Base-by-base conservation (phyloP, 768 basidiomycete genomes). In the Lactarius quietus region DNA sequence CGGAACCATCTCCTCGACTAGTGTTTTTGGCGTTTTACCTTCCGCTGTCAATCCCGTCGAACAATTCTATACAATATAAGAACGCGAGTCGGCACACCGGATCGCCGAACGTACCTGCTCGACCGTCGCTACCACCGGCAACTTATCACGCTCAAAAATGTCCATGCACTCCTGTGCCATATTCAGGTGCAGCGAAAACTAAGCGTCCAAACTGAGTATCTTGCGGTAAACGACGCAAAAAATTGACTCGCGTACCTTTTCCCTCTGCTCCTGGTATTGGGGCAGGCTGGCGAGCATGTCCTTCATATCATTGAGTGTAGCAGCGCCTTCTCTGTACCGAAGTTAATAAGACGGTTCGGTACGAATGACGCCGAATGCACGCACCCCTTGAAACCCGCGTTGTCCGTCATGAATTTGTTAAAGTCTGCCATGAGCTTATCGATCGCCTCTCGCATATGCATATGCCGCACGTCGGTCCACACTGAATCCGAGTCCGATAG, bases 1-100 rank as follows among this genome's bases (percentile, higher is more conserved):
- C 0, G 97, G 96, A 0, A 99, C 95, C 97, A 99, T 98, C 74
- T 99, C 95, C 74, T 98, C 97, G 2, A 99, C 95, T 3, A 99
- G 78, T 0, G 84, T 86, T 74, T 97, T 98, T 2, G 97, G 97
- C n/a, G 86, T 81, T 78, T 97, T 98, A 1, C 95, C 95, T 70
- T 98, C 93, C 0, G 90, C 80, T 7, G 92, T 98, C 39, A 90
- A 71, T 17, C 96, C 96, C 5, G 97, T 99, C 1, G 97, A 91
- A 71, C 95, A 98, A 75, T 88, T 90, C 93, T 98, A 12, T 28
- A 29, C 5, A 6, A 6, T 10, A 36, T 63, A 23, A 48, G 38
- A 20, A 64, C 17, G 63, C 9, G 20, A 9, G 28, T n/a, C n/a
- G 23, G 26, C 5, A 3, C 15, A 26, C 35, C 29, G 12, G n/a